Evolutionary conservation across 768 basidiomycete species (phyloP).

Genomic region (Candolleomyces efflorescens): DNA sequence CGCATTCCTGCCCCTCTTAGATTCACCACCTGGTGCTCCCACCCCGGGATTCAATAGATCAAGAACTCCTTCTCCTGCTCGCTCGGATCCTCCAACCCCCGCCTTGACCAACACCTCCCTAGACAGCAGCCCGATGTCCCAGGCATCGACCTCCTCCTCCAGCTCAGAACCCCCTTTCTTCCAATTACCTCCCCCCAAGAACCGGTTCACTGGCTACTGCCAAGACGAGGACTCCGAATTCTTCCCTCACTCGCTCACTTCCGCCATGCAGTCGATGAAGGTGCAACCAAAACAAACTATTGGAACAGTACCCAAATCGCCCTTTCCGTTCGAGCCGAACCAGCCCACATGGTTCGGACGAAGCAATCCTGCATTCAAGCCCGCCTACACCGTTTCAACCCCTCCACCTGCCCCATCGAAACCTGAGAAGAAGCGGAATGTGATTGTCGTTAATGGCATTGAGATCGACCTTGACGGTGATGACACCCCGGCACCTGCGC

Average conservation of each 20-base stretch:
- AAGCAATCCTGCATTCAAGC: neutral
- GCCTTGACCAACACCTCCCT: slow-evolving; percentile 33
- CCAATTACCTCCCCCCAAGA: slow-evolving; percentile 18
- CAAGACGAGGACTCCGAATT: slow-evolving; percentile 4
- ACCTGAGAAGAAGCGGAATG: slow-evolving; percentile 2
- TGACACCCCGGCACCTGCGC: slow-evolving; percentile 8
- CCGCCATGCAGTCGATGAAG: neutral
- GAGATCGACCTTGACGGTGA: slow-evolving; percentile 4
- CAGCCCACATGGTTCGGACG: neutral
- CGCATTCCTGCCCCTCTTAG: slow-evolving; percentile 13
- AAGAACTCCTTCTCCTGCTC: slow-evolving; percentile 11
- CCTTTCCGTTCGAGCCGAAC: neutral
- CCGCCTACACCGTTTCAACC: neutral
- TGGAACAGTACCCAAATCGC: neutral
- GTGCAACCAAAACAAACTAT: neutral
- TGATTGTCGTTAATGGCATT: neutral
- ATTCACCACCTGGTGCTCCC: neutral
- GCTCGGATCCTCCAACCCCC: slow-evolving; percentile 31
- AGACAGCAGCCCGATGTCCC: slow-evolving; percentile 32
- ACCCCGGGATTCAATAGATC: slow-evolving; percentile 1
- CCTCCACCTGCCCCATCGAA: slow-evolving; percentile 1
- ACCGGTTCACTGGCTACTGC: slow-evolving; percentile 1
- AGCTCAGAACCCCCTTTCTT: slow-evolving; percentile 26
- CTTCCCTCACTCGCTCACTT: neutral
- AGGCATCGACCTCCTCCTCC: slow-evolving; percentile 29